phyloP scores from a whole-genome alignment of 192 early-diverging fungal species.

The Fimicolochytrium jonesii region DNA sequence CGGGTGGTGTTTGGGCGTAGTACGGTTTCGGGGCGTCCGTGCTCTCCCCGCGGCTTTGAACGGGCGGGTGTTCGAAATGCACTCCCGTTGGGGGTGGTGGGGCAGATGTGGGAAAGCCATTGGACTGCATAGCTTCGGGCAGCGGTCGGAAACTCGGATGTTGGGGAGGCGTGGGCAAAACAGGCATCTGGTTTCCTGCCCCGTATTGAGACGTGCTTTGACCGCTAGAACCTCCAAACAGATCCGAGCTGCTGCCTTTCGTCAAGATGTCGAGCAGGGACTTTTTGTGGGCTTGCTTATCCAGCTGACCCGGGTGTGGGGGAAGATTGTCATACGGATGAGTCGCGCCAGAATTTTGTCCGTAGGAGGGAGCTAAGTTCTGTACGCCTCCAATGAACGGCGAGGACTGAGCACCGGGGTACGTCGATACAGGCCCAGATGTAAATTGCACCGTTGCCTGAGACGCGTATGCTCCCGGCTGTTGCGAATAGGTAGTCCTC shows the following conservation, averaged over 20 bases:
- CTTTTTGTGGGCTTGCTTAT: slow-evolving; percentile 15
- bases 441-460: too few relatives aligned
- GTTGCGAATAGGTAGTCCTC: too few relatives aligned
- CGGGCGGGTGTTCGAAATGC: too few relatives aligned
- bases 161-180: slow-evolving; percentile 8
- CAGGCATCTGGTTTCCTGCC: not conserved
- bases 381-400: too few relatives aligned
- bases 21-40: not conserved
- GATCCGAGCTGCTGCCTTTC: too few relatives aligned
- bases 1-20: not conserved
- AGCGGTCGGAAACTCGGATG: slow-evolving; percentile 5
- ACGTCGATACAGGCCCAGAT: too few relatives aligned
- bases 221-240: too few relatives aligned
- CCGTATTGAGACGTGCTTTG: not conserved
- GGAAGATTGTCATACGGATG: not conserved
- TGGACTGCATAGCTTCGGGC: not conserved
- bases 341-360: too few relatives aligned
- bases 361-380: too few relatives aligned
- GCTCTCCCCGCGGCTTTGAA: not conserved
- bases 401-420: too few relatives aligned
- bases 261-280: slow-evolving; percentile 21
- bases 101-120: not conserved
- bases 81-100: not conserved
- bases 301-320: not conserved
- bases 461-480: too few relatives aligned